These are phyloP conservation scores for Kalaharituber pfeilii DNA, from an alignment of 2,329 filamentous ascomycete species.

Conservation along the genomic window DNA sequence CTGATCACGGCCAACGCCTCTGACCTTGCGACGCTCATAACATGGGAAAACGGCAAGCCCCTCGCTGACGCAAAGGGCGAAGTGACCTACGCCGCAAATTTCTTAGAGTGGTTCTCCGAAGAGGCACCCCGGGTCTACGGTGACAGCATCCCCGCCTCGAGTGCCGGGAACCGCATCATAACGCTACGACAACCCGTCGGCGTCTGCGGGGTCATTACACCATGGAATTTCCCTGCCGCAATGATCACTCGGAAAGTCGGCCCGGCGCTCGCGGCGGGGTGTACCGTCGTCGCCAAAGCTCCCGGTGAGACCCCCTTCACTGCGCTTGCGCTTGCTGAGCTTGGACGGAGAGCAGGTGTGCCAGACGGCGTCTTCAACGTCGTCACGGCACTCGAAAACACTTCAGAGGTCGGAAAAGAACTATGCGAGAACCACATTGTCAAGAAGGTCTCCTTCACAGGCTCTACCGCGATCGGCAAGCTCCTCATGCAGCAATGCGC, in stretches of 20 bases:
- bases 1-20: constrained; percentile 61
- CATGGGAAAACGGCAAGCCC: constrained; percentile 82
- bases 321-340: constrained; percentile 68
- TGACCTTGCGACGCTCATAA: constrained; percentile 67
- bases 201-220: constrained; percentile 66
- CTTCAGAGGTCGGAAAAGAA: constrained; percentile 55
- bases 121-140: constrained; percentile 60
- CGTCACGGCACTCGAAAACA: constrained; percentile 64
- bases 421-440: constrained; percentile 61
- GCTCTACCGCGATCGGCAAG: constrained; percentile 51
- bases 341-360: constrained; percentile 71
- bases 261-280: constrained; percentile 76
- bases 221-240: constrained; percentile 70
- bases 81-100: constrained; percentile 53
- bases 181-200: constrained; percentile 72
- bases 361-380: constrained; percentile 84
- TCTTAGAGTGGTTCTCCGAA: constrained; percentile 68
- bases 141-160: constrained; percentile 52
- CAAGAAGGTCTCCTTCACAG: constrained; percentile 88
- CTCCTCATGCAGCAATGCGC: constrained; percentile 80
- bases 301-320: constrained; percentile 88
- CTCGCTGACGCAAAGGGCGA: constrained; percentile 56
- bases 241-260: constrained; percentile 58
- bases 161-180: constrained; percentile 55
- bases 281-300: constrained; percentile 82